phyloP scores from a whole-genome alignment of 2,329 filamentous ascomycete genomes.

The Botryotinia globosa region DNA sequence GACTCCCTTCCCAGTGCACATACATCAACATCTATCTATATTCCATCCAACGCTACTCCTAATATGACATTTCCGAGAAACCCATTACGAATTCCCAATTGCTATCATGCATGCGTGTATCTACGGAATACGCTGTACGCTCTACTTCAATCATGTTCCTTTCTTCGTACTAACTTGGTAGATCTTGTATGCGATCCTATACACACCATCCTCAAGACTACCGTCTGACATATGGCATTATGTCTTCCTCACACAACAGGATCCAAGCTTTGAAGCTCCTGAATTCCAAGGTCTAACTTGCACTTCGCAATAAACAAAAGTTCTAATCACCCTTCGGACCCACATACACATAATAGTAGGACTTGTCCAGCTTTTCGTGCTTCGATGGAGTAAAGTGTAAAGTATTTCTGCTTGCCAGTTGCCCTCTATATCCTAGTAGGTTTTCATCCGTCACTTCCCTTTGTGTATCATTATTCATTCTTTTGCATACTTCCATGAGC shows the following conservation, averaged over 20 bases:
- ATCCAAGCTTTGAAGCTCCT: not conserved
- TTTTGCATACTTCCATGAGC: not conserved
- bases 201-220: not conserved
- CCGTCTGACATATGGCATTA: not conserved
- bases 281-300: not conserved
- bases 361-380: not conserved
- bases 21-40: not conserved
- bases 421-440: not conserved
- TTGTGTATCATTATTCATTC: not conserved
- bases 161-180: not conserved
- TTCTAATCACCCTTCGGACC: not conserved
- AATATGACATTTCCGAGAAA: not conserved
- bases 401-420: not conserved
- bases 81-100: not conserved
- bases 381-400: not conserved
- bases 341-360: not conserved
- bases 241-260: not conserved
- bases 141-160: not conserved
- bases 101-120: not conserved
- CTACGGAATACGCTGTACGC: not conserved
- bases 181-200: not conserved
- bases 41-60: not conserved
- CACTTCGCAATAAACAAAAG: not conserved
- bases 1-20: not conserved
- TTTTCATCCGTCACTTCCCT: not conserved